phyloP scores from a whole-genome alignment of 805 yeast species.

The Hyphopichia homilentoma region DNA sequence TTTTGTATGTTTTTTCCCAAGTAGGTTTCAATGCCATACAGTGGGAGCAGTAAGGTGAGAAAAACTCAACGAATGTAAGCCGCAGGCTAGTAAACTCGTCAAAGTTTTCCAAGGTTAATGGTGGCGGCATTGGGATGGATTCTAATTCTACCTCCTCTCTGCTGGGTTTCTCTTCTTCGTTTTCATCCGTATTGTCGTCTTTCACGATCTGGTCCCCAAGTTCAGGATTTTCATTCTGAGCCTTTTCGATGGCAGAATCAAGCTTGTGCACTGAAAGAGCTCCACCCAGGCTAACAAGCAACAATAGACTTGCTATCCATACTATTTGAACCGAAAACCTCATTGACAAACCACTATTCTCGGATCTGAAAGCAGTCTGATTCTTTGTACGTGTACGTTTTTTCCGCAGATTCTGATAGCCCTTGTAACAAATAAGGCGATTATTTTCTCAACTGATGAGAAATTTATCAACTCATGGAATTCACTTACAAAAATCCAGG shows the following conservation, averaged over 20 bases:
- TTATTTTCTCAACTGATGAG: too few relatives aligned
- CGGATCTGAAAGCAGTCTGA: too few relatives aligned
- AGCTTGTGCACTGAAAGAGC: not conserved
- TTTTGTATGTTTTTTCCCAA: slow-evolving; percentile 68
- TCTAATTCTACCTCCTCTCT: slow-evolving; percentile 5
- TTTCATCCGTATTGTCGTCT: slow-evolving; percentile 2
- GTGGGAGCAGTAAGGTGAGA: slow-evolving; percentile 84
- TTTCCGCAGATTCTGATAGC: too few relatives aligned
- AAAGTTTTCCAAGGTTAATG: slow-evolving; percentile 49
- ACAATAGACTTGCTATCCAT: too few relatives aligned
- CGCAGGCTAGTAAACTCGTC: slow-evolving; percentile 47
- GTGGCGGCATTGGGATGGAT: slow-evolving; percentile 40
- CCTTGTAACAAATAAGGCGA: too few relatives aligned
- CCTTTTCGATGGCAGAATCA: slow-evolving; percentile 1
- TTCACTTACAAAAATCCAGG: too few relatives aligned
- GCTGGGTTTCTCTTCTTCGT: slow-evolving; percentile 3
- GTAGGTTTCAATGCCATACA: slow-evolving; percentile 76
- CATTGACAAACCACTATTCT: too few relatives aligned
- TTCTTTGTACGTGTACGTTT: too few relatives aligned
- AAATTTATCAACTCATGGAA: too few relatives aligned
- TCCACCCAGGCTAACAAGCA: too few relatives aligned
- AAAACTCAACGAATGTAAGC: slow-evolving; percentile 79
- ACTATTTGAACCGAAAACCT: too few relatives aligned
- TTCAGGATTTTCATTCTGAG: not conserved
- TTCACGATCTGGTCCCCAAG: not conserved